phyloP scores from a whole-genome alignment of 208 protist genomes.

The Histomonas meleagridis region DNA sequence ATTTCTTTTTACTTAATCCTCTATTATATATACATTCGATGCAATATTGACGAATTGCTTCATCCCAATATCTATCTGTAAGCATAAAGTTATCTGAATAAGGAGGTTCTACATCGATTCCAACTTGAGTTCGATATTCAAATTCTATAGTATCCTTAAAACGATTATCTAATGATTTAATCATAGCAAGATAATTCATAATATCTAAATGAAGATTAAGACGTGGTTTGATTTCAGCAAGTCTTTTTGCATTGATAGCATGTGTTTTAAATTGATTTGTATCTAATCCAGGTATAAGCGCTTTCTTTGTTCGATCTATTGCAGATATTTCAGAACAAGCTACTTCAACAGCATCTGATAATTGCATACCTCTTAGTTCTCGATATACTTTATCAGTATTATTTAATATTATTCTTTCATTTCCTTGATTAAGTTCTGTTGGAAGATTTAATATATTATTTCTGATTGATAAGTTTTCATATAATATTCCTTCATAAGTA shows the following conservation, averaged over 20 bases:
- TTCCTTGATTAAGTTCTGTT: neutral
- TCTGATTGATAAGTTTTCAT: constrained; percentile 1
- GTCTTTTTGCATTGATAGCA: neutral
- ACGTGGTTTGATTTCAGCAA: neutral
- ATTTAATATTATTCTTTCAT: neutral
- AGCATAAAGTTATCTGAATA: neutral
- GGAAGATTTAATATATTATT: neutral
- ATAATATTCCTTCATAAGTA: neutral
- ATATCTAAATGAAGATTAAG: neutral
- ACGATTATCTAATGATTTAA: neutral
- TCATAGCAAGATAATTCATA: neutral
- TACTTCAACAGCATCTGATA: neutral
- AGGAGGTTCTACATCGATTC: neutral
- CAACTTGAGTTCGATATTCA: neutral
- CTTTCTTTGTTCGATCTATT: too few relatives aligned
- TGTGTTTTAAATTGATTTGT: neutral
- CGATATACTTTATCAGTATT: neutral
- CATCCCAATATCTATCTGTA: neutral
- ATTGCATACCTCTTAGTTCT: neutral
- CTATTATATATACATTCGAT: neutral
- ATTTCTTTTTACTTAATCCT: neutral
- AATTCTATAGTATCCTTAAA: neutral
- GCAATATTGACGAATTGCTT: neutral
- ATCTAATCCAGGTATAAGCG: neutral
- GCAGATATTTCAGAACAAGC: too few relatives aligned